These are phyloP conservation scores for Solanum corneliomulleri DNA, from an alignment of 257 asterid species.

Conservation along the genomic window DNA sequence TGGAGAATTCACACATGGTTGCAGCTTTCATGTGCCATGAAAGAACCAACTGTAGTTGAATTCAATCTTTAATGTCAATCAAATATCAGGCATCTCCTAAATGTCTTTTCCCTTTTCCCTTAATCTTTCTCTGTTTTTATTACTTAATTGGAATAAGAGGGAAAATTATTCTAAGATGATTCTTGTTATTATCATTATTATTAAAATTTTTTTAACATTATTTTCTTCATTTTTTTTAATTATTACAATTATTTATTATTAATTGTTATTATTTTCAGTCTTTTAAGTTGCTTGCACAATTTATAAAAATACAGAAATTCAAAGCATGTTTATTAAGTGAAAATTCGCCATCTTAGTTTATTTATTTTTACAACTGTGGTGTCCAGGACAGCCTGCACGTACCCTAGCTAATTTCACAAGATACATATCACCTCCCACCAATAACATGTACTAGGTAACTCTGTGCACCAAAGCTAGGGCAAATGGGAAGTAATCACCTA, in stretches of 20 bases:
- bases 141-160: not conserved
- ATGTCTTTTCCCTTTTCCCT: not conserved
- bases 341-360: not conserved
- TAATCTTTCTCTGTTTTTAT: not conserved
- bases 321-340: not conserved
- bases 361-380: not conserved
- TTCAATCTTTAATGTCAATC: not conserved
- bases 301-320: not conserved
- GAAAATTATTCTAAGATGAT: not conserved
- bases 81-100: not conserved
- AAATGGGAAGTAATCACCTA: not conserved
- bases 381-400: not conserved
- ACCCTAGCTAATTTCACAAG: not conserved
- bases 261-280: not conserved
- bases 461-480: not conserved
- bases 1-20: conserved; percentile 95
- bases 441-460: not conserved
- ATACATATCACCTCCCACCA: not conserved
- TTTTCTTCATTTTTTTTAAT: too few relatives aligned
- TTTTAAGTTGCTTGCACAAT: not conserved
- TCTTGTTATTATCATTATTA: not conserved
- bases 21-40: conserved; percentile 96
- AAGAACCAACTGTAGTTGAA: conserved; percentile 32
- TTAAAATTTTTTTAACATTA: too few relatives aligned
- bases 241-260: not conserved